Percentiles rank a stretch among this genome's conserved stretches.
Conservation (phyloP, 78 protist species). For the slime mould (Dictyostelium discoideum) region DNA sequence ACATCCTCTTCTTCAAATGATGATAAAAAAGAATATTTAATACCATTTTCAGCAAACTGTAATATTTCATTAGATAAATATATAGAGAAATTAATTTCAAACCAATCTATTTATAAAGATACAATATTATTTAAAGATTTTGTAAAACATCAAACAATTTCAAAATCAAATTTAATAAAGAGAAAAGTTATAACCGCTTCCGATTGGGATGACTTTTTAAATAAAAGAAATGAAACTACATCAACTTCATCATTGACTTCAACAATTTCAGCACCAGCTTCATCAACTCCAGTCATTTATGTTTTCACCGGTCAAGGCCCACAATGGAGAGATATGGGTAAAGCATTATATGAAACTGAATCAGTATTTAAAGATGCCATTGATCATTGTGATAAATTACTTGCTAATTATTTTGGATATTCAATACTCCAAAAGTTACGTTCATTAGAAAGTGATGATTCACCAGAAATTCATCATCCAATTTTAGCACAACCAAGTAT, state of each 20-base stretch:
- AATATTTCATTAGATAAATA: conserved; percentile 46
- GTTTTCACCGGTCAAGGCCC: conserved; percentile 85
- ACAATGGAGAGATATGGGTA: conserved; percentile 79
- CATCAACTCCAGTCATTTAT: conserved; percentile 48
- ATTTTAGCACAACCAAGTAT: conserved; percentile 77
- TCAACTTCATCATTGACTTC: background rate
- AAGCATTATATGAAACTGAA: conserved; percentile 12
- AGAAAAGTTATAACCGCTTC: conserved; percentile 19
- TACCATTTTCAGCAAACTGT: conserved; percentile 68
- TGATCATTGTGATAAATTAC: conserved; percentile 40
- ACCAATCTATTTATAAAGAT: background rate
- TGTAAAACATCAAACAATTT: conserved; percentile 17
- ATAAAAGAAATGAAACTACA: conserved; percentile 7
- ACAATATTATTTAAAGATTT: conserved; percentile 28
- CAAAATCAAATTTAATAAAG: background rate
- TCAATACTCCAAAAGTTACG: conserved; percentile 46
- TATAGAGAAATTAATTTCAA: background rate
- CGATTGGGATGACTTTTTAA: conserved; percentile 35
- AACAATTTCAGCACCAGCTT: conserved; percentile 5
- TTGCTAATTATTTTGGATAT: conserved; percentile 22
- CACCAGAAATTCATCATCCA: conserved; percentile 59
- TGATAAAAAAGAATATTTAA: conserved; percentile 39
- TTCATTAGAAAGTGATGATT: conserved; percentile 11
- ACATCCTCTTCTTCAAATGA: no score
- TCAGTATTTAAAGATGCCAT: conserved; percentile 25